Percentiles rank a stretch among this genome's conserved stretches.
Evolutionary conservation across 805 yeast species (phyloP).

Genomic region (Nakazawaea ishiwadae): DNA sequence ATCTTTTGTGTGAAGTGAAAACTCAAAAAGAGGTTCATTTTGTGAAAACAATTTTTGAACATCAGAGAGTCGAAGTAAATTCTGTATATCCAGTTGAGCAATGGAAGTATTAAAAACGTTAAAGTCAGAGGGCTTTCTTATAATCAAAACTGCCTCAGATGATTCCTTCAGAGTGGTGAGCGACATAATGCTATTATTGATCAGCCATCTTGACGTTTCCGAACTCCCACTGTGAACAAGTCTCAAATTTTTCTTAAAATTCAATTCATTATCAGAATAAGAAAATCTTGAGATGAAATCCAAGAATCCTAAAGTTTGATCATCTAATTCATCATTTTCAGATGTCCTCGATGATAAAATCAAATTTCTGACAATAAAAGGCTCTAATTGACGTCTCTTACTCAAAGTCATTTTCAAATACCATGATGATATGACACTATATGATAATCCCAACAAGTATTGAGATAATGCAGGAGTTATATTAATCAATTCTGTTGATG

Average conservation of each 20-base stretch:
- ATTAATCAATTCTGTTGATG: conserved; percentile 45
- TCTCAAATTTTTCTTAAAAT: conserved; percentile 24
- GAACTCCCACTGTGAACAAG: conserved; percentile 8
- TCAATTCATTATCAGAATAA: conserved; percentile 55
- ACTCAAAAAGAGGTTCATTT: not conserved
- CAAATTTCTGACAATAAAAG: conserved; percentile 59
- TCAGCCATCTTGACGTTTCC: not conserved
- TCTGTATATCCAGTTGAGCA: too few relatives aligned
- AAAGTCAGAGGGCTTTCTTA: not conserved
- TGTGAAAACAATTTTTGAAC: not conserved
- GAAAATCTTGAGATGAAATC: conserved; percentile 70
- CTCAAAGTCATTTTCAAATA: conserved; percentile 55
- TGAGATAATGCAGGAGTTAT: conserved; percentile 49
- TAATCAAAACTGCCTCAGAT: not conserved
- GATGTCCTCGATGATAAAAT: conserved; percentile 27
- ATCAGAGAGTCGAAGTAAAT: not conserved
- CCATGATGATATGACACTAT: conserved; percentile 67
- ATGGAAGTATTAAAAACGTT: too few relatives aligned
- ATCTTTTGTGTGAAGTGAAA: not conserved
- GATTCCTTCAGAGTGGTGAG: not conserved
- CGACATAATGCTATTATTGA: not conserved
- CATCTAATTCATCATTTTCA: conserved; percentile 30
- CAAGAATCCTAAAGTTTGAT: conserved; percentile 55
- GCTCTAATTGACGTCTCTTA: conserved; percentile 55
- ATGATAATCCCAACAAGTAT: conserved; percentile 60